phyloP scores from a whole-genome alignment of 2,329 filamentous ascomycete species.

The Lasiodiplodia sp. region DNA sequence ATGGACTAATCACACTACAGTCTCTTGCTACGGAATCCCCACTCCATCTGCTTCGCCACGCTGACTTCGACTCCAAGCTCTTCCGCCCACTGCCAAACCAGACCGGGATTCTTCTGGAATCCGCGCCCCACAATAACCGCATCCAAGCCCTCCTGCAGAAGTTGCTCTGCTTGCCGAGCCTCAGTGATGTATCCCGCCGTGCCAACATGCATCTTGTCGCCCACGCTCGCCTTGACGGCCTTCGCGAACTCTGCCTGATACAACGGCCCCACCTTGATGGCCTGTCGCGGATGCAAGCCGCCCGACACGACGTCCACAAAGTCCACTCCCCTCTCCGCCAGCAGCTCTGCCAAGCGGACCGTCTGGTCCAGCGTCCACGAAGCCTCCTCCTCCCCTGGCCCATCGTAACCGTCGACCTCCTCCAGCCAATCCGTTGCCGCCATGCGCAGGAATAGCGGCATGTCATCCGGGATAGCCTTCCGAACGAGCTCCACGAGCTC shows the following conservation, averaged over 20 bases:
- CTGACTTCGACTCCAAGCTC: conserved; percentile 74
- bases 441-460: conserved; percentile 77
- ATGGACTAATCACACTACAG: no score
- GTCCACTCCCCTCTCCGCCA: conserved; percentile 79
- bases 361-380: conserved; percentile 72
- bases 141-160: conserved; percentile 66
- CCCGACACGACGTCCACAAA: conserved; percentile 82
- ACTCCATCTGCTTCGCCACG: conserved; percentile 74
- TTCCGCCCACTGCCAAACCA: conserved; percentile 76
- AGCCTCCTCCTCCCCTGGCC: conserved; percentile 56
- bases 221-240: conserved; percentile 74
- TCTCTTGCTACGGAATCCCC: conserved; percentile 54
- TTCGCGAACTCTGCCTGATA: conserved; percentile 80
- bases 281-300: conserved; percentile 70
- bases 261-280: conserved; percentile 66
- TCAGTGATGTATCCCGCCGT: conserved; percentile 77
- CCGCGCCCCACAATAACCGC: conserved; percentile 76
- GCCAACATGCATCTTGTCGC: conserved; percentile 73
- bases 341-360: conserved; percentile 67
- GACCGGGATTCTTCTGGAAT: conserved; percentile 82
- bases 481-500: conserved; percentile 72
- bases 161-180: conserved; percentile 71
- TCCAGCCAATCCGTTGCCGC: conserved; percentile 78
- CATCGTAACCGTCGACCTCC: conserved; percentile 51
- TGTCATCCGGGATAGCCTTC: conserved; percentile 66